Evolutionary conservation across 495 filamentous ascomycete species (phyloP).

Genomic region (Hyaloscypha bicolor): DNA sequence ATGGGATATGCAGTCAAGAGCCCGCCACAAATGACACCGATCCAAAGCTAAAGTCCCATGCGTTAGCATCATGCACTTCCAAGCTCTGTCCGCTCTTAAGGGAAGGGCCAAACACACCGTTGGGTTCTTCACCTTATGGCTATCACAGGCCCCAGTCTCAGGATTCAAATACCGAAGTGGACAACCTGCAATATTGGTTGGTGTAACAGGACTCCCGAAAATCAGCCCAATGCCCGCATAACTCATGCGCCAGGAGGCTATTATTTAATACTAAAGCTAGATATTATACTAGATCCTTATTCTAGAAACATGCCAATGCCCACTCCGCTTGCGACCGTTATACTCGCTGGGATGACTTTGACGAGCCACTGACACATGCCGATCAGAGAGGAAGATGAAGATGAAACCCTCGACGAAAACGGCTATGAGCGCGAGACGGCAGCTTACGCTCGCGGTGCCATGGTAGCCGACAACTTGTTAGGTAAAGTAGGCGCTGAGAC

Average conservation of each 20-base stretch:
- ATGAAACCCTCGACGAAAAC: conserved; percentile 79
- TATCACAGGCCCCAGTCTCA: conserved; percentile 39
- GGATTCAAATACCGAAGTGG: conserved; percentile 39
- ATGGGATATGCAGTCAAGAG: conserved; percentile 74
- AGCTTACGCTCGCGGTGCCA: conserved; percentile 66
- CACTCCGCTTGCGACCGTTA: conserved; percentile 78
- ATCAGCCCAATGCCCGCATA: conserved; percentile 75
- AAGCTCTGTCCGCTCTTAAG: neutral
- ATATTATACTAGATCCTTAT: too few species aligned
- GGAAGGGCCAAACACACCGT: conserved; percentile 43
- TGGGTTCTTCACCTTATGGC: conserved; percentile 66
- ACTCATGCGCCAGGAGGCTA: too few species aligned
- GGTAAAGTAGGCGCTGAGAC: conserved; percentile 80
- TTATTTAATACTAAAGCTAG: too few species aligned
- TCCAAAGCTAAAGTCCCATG: conserved; percentile 56
- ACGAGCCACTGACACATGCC: conserved; percentile 88
- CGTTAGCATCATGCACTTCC: neutral
- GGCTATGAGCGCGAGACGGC: conserved; percentile 72
- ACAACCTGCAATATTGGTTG: conserved; percentile 71
- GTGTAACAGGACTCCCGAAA: conserved; percentile 56
- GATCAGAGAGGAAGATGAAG: conserved; percentile 66
- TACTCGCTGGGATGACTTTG: conserved; percentile 71
- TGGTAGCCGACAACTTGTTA: conserved; percentile 80
- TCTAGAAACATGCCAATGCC: conserved; percentile 80
- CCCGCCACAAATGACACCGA: conserved; percentile 77